A percentile compares a stretch with the other conserved stretches of the same genome.
phyloP scores from a whole-genome alignment of 345 rosid species.

The Eucalyptus brandiana region DNA sequence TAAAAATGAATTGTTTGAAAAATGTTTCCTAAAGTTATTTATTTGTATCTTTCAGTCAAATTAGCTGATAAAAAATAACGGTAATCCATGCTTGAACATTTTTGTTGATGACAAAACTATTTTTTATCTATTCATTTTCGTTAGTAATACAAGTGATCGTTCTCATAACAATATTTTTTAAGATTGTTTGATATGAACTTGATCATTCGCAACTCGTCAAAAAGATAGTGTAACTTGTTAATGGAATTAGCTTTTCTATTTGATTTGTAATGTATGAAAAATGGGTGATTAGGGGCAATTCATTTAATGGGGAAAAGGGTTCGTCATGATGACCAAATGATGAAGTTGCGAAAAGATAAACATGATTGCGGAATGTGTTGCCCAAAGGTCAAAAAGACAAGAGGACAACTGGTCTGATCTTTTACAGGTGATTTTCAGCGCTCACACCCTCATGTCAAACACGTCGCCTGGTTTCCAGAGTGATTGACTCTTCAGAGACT shows the following conservation, averaged over 20 bases:
- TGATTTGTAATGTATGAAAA: neutral
- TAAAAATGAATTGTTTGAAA: neutral
- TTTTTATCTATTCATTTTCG: neutral
- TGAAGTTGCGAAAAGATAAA: neutral
- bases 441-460: neutral
- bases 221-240: neutral
- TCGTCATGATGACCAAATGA: neutral
- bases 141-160: rapidly evolving
- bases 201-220: rapidly evolving
- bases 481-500: neutral
- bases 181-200: neutral
- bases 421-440: neutral
- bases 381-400: neutral
- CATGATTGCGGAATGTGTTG: neutral
- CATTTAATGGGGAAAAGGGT: neutral
- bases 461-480: neutral
- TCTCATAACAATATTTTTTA: neutral
- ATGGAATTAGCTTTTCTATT: neutral
- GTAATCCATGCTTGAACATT: rapidly evolving
- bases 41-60: neutral
- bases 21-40: neutral
- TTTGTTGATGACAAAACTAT: neutral
- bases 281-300: neutral
- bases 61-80: neutral
- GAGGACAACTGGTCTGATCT: neutral